Evolutionary conservation across 73 alveolate genomes (phyloP).

Genomic region (Strombidium stylifer): DNA sequence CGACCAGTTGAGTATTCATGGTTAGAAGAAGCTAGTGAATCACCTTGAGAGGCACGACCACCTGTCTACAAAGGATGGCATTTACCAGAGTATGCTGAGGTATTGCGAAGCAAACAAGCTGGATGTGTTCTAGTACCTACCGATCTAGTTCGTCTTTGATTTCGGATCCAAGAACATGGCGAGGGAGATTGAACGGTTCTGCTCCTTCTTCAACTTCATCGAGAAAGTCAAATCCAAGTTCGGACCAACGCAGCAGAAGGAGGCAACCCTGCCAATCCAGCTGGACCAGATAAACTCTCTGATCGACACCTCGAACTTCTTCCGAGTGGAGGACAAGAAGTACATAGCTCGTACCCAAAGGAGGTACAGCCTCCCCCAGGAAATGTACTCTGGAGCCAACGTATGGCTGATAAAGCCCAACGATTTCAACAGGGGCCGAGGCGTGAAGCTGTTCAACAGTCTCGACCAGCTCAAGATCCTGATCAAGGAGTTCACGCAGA

Average conservation of each 20-base stretch:
- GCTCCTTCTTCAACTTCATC: neutral
- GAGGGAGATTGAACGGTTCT: constrained; percentile 6
- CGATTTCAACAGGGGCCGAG: constrained; percentile 80
- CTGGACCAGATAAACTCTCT: too few relatives aligned
- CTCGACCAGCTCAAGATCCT: constrained; percentile 22
- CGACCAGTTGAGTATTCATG: constrained; percentile 49
- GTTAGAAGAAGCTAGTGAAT: constrained; percentile 76
- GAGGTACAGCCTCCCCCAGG: neutral
- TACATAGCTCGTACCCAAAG: too few relatives aligned
- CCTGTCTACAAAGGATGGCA: constrained; percentile 73
- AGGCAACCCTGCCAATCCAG: too few relatives aligned
- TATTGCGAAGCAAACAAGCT: constrained; percentile 68
- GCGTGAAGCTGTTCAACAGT: constrained; percentile 67
- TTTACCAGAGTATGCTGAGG: constrained; percentile 61
- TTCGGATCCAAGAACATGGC: constrained; percentile 12
- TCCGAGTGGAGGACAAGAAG: too few relatives aligned
- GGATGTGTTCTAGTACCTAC: constrained; percentile 80
- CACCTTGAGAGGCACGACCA: constrained; percentile 87
- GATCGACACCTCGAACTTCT: too few relatives aligned
- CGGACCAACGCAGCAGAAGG: neutral
- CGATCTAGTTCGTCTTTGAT: constrained; percentile 78
- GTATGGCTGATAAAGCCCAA: constrained; percentile 83
- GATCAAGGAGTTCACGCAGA: constrained; percentile 9
- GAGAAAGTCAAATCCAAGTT: neutral
- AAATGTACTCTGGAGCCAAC: constrained; percentile 42